Evolutionary conservation across 2,329 filamentous ascomycete species (phyloP).

Genomic region (Sporothrix sp.): DNA sequence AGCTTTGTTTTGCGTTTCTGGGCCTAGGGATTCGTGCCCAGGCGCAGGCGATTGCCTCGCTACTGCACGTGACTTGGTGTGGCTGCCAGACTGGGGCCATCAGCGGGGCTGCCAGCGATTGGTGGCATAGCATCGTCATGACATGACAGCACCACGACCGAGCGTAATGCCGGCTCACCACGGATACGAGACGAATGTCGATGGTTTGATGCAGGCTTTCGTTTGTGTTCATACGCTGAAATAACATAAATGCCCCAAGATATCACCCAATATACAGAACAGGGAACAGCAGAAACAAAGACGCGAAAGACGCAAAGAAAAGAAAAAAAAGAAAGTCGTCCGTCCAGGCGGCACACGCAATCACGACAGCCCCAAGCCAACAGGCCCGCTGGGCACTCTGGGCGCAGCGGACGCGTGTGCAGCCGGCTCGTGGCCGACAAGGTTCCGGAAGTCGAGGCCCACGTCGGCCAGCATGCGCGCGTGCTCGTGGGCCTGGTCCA

Average conservation of each 20-base stretch:
- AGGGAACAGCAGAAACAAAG: neutral
- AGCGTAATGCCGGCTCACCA: no score
- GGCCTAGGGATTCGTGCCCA: neutral
- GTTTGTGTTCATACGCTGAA: neutral
- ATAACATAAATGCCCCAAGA: neutral
- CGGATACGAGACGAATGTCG: no score
- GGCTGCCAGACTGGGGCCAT: no score
- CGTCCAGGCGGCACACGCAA: neutral
- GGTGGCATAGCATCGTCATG: neutral
- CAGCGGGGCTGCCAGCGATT: no score
- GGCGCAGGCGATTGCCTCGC: neutral
- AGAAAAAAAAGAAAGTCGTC: neutral
- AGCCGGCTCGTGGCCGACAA: constrained; percentile 56
- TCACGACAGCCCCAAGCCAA: constrained; percentile 35
- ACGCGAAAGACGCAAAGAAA: neutral
- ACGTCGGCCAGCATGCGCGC: constrained; percentile 73
- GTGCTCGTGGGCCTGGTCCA: constrained; percentile 72
- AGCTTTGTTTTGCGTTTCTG: constrained; percentile 6
- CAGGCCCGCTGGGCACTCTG: constrained; percentile 21
- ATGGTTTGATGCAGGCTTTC: no score
- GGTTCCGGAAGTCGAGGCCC: constrained; percentile 76
- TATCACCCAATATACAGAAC: neutral
- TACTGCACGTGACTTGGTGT: constrained; percentile 5
- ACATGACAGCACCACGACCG: no score
- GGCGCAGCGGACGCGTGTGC: constrained; percentile 20